Base-by-base conservation (phyloP, 208 protist species). In the Crithidia thermophila region DNA sequence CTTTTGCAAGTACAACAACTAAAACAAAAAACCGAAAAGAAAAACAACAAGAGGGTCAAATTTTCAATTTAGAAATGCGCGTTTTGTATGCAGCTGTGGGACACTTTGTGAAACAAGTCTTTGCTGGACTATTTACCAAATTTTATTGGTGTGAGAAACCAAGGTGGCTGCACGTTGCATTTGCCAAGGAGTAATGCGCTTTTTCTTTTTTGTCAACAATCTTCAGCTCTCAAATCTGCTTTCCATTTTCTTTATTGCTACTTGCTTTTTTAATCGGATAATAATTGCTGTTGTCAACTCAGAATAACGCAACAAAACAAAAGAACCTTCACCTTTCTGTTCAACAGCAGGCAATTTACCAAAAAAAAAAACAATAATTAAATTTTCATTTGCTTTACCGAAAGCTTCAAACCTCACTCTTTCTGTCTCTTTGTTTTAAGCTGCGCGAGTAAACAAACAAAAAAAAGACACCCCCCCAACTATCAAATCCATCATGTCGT, bases 231-330 rank as follows among this genome's bases (percentile, higher is more conserved):
- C n/a, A n/a, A 33, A 36, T 28, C n/a, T 66, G 21, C 37, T 43
- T 34, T 58, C 55, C 2, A 28, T 65, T 45, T 20, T 42, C 1
- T 36, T 74, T 43, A 50, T 57, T 34, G 0, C 37, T 49, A 56
- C 53, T 63, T 71, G 25, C 20, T 66, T 18, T 66, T 53, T 53
- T 33, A n/a, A n/a, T n/a, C n/a, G n/a, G n/a, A n/a, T n/a, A n/a
- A n/a, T n/a, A n/a, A n/a, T n/a, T n/a, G n/a, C n/a, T n/a, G n/a
- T n/a, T n/a, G n/a, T n/a, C n/a, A n/a, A n/a, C n/a, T n/a, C n/a
- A n/a, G n/a, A n/a, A n/a, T n/a, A n/a, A n/a, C n/a, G n/a, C n/a
- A n/a, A n/a, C n/a, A n/a, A n/a, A n/a, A n/a, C n/a, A n/a, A n/a
- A n/a, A n/a, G n/a, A n/a, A n/a, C n/a, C n/a, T n/a, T n/a, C n/a